phyloP scores from a whole-genome alignment of 2,329 filamentous ascomycete species.

The Mycocentrospora acerina region DNA sequence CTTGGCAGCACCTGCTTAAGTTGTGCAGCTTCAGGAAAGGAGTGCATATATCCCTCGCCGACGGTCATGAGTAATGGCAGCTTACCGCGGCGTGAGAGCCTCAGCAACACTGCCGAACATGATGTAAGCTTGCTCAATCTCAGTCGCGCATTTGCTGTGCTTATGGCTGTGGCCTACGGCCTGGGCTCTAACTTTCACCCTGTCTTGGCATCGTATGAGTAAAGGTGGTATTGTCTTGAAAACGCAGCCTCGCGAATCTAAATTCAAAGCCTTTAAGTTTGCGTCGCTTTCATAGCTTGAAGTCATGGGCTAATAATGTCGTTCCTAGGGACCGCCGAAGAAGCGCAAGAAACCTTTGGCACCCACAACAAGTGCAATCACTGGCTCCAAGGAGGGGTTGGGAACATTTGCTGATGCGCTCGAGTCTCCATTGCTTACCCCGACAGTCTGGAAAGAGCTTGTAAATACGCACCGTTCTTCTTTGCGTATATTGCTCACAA shows the following conservation, averaged over 20 bases:
- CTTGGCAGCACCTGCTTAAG: conserved; percentile 71
- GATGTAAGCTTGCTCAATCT: conserved; percentile 21
- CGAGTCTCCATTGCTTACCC: conserved; percentile 62
- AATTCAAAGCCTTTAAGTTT: background rate
- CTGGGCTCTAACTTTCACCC: background rate
- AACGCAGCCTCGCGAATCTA: background rate
- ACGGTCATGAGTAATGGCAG: conserved; percentile 25
- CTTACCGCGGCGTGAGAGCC: conserved; percentile 46
- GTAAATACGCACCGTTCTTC: conserved; percentile 25
- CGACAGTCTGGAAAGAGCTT: conserved; percentile 67
- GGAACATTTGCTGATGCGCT: conserved; percentile 58
- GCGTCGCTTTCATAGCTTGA: background rate
- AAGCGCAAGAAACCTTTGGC: conserved; percentile 43
- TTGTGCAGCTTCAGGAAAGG: conserved; percentile 69
- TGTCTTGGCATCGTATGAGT: background rate
- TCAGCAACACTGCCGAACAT: conserved; percentile 20
- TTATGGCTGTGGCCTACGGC: background rate
- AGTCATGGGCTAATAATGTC: conserved; percentile 1
- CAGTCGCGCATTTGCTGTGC: background rate
- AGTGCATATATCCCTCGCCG: conserved; percentile 70
- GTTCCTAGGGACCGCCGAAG: conserved; percentile 14
- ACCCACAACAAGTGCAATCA: conserved; percentile 26
- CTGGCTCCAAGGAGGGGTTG: conserved; percentile 46
- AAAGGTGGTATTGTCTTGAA: background rate
- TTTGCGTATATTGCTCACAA: conserved; percentile 7